Evolutionary conservation across 495 filamentous ascomycete genomes (phyloP), one percentile per base, ranked within the genome.

Genomic region (Penicillium coffeae): DNA sequence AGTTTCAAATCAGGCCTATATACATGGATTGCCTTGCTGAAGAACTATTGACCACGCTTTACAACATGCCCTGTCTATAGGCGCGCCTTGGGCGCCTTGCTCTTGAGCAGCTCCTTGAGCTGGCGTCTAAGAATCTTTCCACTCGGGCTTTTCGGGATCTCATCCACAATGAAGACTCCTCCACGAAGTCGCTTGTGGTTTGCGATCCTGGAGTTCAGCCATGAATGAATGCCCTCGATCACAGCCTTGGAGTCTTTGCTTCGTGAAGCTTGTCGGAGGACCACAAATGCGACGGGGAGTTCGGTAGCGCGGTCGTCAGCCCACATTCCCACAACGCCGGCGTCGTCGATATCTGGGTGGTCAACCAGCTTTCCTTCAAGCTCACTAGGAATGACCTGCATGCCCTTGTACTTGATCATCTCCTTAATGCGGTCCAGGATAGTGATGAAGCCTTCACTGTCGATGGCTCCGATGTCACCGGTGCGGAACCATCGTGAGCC

Each of bases 121-220:
- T 89, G 54, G 41, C 88, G 70, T 54, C 89, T 78, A 54, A 94
- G 58, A 45, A 94, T 87, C 76, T 94, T 94, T 3, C 89, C 89
- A 66, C 80, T 83, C 1, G 77, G 78, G 47, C 80, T 89, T 69
- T 90, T 91, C 8, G 89, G 89, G 6, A 94, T 75, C 53, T 76
- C 73, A 51, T 90, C 79, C 4, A 90, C 64, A 59, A 90, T 89
- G 27, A 73, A 73, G 0, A 94, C 75, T 2, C 89, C 89, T 2
- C 89, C 89, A 21, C 84, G 75, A 49, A 91, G 67, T 54, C 75
- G 71, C 73, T 93, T 92, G 55, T 88, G 80, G 13, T 71, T 66
- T 2, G 81, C 71, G 1, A 88, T 74, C 47, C 74, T 70, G 22
- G 52, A 53, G 1, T 72, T 74, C 44, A 90, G 56, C 76, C 59